Evolutionary conservation across 257 asterid genomes (phyloP).

Genomic region (Penstemon davidsonii): DNA sequence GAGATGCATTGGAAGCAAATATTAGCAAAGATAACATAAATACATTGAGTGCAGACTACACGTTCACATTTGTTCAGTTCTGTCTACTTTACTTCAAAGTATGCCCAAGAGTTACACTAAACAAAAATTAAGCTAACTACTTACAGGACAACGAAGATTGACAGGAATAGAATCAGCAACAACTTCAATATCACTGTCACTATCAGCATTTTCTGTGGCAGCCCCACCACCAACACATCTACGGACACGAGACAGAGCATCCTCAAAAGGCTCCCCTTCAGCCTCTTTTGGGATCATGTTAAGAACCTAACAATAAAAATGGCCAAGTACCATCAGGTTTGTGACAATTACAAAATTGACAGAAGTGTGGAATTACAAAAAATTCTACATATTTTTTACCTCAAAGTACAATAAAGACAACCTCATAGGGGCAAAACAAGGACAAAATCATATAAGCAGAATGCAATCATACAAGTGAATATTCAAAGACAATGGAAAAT

Average conservation of each 20-base stretch:
- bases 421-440: constrained; percentile 21
- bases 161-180: constrained; percentile 94
- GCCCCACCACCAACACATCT: constrained; percentile 87
- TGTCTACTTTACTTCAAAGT: constrained; percentile 1
- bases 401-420: constrained; percentile 24
- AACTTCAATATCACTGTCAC: constrained; percentile 98
- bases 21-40: constrained; percentile 2
- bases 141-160: constrained; percentile 98
- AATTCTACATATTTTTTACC: constrained; percentile 20
- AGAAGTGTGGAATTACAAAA: constrained; percentile 23
- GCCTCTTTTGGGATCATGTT: constrained; percentile 78
- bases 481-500: constrained; percentile 15
- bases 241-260: constrained; percentile 82
- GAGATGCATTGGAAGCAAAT: background rate
- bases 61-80: too few species aligned
- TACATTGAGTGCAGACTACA: constrained; percentile 18
- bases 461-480: constrained; percentile 26
- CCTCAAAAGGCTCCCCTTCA: constrained; percentile 92
- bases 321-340: constrained; percentile 16
- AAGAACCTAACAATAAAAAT: constrained; percentile 53
- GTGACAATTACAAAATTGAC: constrained; percentile 20
- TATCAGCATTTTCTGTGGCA: constrained; percentile 88
- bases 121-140: constrained; percentile 33
- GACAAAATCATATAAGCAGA: constrained; percentile 23
- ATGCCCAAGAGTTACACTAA: constrained; percentile 12